Conservation (phyloP, 345 rosid genomes). For the Ailanthus altissimus region DNA sequence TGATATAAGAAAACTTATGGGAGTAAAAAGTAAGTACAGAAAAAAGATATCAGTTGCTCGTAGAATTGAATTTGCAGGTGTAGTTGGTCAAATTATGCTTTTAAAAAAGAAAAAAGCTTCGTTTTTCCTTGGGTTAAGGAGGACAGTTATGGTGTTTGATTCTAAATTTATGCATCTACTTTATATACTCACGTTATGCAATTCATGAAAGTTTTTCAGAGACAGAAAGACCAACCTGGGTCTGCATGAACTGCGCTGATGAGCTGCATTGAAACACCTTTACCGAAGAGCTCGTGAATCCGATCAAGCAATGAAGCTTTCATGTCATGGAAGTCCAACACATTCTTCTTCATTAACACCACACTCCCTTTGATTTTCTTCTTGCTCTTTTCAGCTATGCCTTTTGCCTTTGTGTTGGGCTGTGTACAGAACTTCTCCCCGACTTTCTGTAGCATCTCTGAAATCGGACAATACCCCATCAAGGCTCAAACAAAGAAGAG, state of each 20-base stretch:
- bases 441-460: slow-evolving; percentile 32
- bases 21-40: not conserved
- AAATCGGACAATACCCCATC: slow-evolving; percentile 12
- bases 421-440: slow-evolving; percentile 42
- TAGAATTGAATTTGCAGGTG: not conserved
- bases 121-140: not conserved
- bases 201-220: slow-evolving; percentile 20
- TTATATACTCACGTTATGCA: not conserved
- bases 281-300: slow-evolving; percentile 63
- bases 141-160: not conserved
- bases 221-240: slow-evolving; percentile 46
- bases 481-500: not conserved
- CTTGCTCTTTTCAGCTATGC: slow-evolving; percentile 23
- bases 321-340: slow-evolving; percentile 61
- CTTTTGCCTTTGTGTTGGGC: slow-evolving; percentile 28
- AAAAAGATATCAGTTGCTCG: not conserved
- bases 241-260: slow-evolving; percentile 53
- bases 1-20: not conserved
- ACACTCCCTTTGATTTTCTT: slow-evolving; percentile 56
- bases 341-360: slow-evolving; percentile 72
- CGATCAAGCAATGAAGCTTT: slow-evolving; percentile 70
- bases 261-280: slow-evolving; percentile 65
- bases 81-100: not conserved
- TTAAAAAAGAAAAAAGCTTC: too few relatives aligned
- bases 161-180: not conserved